Conservation (phyloP, 139 green algal species). For the Chlamydomonas sp. region DNA sequence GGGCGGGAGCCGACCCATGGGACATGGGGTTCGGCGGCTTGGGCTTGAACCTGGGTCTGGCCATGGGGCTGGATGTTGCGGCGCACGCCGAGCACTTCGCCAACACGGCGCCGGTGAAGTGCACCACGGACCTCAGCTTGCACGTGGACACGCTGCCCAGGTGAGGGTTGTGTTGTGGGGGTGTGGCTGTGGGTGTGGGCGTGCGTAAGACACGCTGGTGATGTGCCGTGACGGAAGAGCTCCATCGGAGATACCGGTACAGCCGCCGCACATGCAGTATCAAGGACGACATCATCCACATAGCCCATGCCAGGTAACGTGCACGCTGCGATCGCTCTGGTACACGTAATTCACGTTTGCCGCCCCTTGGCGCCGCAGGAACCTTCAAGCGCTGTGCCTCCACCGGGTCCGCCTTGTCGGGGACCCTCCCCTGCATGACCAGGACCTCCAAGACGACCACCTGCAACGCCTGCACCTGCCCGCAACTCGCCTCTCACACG, state of each 20-base stretch:
- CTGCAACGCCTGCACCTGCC: neutral
- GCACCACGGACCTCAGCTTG: neutral
- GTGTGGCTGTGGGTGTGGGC: neutral
- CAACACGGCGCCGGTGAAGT: too few relatives aligned
- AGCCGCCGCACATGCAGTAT: too few relatives aligned
- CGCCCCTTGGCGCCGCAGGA: neutral
- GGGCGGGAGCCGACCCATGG: too few relatives aligned
- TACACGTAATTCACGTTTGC: too few relatives aligned
- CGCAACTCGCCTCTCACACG: neutral
- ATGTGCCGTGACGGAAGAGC: neutral
- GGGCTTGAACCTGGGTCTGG: too few relatives aligned
- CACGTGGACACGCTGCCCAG: neutral
- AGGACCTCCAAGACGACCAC: neutral
- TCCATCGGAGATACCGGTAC: too few relatives aligned
- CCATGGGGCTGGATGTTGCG: too few relatives aligned
- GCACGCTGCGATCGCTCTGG: too few relatives aligned
- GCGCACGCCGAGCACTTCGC: too few relatives aligned
- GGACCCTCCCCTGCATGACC: neutral
- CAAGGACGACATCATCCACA: too few relatives aligned
- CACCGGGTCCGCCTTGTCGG: constrained; percentile 7
- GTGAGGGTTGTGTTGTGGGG: neutral
- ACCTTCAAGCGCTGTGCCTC: constrained; percentile 10
- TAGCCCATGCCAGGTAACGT: too few relatives aligned
- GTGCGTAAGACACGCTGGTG: neutral
- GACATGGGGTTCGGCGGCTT: too few relatives aligned